Evolutionary conservation across 805 yeast genomes (phyloP).

Genomic region (Candida takata): DNA sequence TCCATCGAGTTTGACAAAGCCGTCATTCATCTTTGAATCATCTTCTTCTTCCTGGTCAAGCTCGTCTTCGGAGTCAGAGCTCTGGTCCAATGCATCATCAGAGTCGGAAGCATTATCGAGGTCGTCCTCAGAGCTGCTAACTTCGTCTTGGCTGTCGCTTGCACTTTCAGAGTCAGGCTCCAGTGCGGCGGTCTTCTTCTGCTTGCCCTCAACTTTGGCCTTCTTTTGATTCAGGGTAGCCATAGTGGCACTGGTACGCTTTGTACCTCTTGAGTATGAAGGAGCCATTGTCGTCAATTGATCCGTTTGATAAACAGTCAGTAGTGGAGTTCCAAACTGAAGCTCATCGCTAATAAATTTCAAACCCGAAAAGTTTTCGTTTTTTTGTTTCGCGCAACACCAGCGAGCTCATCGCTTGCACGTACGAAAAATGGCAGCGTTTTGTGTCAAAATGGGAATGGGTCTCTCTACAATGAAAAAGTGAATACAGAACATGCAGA

Average conservation of each 20-base stretch:
- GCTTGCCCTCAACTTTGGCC: slow-evolving; percentile 8
- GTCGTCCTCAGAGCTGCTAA: slow-evolving; percentile 16
- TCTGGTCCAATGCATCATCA: slow-evolving; percentile 16
- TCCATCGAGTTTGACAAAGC: slow-evolving; percentile 23
- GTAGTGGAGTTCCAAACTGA: background rate
- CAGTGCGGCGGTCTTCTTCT: slow-evolving; percentile 13
- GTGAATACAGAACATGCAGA: too few species aligned
- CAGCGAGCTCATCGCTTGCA: background rate
- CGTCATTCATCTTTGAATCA: slow-evolving; percentile 17
- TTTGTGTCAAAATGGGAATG: too few species aligned
- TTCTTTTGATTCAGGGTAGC: slow-evolving; percentile 9
- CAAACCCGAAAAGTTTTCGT: slow-evolving; percentile 2
- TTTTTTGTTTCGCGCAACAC: background rate
- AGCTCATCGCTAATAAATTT: slow-evolving; percentile 1
- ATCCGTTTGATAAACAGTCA: background rate
- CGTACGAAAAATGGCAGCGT: background rate
- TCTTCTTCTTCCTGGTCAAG: slow-evolving; percentile 25
- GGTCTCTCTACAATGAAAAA: too few species aligned
- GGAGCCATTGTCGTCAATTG: slow-evolving; percentile 11
- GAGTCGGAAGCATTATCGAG: slow-evolving; percentile 12
- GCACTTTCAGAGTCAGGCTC: slow-evolving; percentile 28
- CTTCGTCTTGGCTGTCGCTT: slow-evolving; percentile 6
- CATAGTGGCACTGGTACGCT: slow-evolving; percentile 13
- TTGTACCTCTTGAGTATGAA: slow-evolving; percentile 15
- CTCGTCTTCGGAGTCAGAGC: slow-evolving; percentile 24